phyloP scores from a whole-genome alignment of 106 monocot genomes.

The Ottelia alismoides region DNA sequence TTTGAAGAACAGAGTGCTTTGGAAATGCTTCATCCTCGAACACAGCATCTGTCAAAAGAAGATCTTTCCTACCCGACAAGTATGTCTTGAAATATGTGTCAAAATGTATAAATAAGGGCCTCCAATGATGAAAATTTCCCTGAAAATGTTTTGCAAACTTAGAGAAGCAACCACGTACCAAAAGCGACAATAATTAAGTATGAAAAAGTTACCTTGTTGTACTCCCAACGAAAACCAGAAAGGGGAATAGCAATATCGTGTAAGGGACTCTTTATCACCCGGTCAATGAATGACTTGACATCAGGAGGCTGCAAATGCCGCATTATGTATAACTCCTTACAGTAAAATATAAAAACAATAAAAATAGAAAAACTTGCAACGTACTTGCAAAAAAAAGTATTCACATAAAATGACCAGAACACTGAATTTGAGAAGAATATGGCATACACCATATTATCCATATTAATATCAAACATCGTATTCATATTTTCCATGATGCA shows the following conservation, averaged over 20 bases:
- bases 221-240: slow-evolving; percentile 98
- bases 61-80: slow-evolving; percentile 68
- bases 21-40: slow-evolving; percentile 68
- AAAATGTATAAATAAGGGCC: slow-evolving; percentile 93
- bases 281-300: slow-evolving; percentile 91
- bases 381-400: too few species aligned
- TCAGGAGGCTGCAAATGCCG: slow-evolving; percentile 85
- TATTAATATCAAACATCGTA: too few species aligned
- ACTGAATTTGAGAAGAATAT: too few species aligned
- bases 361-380: too few species aligned
- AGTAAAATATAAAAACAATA: too few species aligned
- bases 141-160: slow-evolving; percentile 9
- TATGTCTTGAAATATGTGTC: slow-evolving; percentile 93
- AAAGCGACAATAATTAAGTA: neutral
- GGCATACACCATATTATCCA: too few species aligned
- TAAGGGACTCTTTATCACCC: slow-evolving; percentile 87
- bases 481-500: too few species aligned
- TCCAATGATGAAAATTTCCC: slow-evolving; percentile 99
- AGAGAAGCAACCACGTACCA: neutral
- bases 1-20: slow-evolving; percentile 72
- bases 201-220: slow-evolving; percentile 49
- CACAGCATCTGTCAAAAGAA: slow-evolving; percentile 70
- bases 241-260: slow-evolving; percentile 92
- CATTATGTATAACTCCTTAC: too few species aligned
- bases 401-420: too few species aligned